These are phyloP conservation scores for Lagenidium sp. DNA, from an alignment of 352 stramenopile species.

Conservation along the genomic window DNA sequence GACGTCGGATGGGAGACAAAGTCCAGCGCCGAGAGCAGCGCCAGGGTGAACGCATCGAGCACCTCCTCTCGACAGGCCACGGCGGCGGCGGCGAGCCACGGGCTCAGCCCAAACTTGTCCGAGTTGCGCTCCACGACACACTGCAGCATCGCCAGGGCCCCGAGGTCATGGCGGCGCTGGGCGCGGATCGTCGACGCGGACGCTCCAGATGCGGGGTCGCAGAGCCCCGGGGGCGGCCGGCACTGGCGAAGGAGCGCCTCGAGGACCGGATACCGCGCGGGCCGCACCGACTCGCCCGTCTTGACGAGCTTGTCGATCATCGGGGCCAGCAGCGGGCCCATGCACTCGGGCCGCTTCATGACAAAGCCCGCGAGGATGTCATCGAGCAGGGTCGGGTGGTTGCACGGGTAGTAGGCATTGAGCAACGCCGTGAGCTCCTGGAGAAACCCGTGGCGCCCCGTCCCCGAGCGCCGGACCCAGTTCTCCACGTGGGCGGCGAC, in stretches of 20 bases:
- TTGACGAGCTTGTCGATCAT: constrained; percentile 77
- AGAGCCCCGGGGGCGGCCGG: no score
- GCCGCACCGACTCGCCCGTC: constrained; percentile 40
- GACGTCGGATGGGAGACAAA: not conserved
- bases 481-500: constrained; percentile 62
- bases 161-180: constrained; percentile 38
- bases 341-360: constrained; percentile 71
- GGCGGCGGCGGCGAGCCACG: constrained; percentile 62
- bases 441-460: constrained; percentile 49
- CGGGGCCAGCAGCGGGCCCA: constrained; percentile 38
- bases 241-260: constrained; percentile 49
- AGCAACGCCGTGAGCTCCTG: constrained; percentile 62
- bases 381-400: constrained; percentile 73
- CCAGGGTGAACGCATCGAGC: no score
- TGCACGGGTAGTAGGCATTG: constrained; percentile 75
- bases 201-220: not conserved
- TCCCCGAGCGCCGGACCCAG: constrained; percentile 57
- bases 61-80: constrained; percentile 45
- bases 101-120: constrained; percentile 63
- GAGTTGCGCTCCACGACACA: constrained; percentile 69
- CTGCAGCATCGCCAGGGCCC: constrained; percentile 58
- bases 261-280: constrained; percentile 57
- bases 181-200: not conserved
- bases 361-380: constrained; percentile 69
- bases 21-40: constrained; percentile 28